These are phyloP conservation scores for Martiniozyma asiatica DNA, from an alignment of 1,139 yeast species.

Conservation along the genomic window DNA sequence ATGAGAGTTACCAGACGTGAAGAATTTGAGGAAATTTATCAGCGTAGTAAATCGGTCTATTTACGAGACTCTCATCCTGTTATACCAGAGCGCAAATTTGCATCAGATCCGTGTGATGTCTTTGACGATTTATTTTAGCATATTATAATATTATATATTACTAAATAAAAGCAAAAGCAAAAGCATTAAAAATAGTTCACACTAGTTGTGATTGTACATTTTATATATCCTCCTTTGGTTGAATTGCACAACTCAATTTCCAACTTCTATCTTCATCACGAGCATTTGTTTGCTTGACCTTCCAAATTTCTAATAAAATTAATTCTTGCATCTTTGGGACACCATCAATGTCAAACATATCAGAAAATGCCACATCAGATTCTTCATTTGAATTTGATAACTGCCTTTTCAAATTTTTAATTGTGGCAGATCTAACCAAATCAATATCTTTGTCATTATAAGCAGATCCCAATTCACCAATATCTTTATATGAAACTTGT, in stretches of 20 bases:
- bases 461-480: conserved; percentile 17
- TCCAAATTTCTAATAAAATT: conserved; percentile 57
- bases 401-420: conserved; percentile 16
- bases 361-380: conserved; percentile 15
- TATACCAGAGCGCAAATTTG: conserved; percentile 7
- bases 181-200: not conserved
- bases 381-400: conserved; percentile 6
- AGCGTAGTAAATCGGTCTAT: not conserved
- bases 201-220: no score
- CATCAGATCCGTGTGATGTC: conserved; percentile 9
- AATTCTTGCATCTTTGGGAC: conserved; percentile 50
- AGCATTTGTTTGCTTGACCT: conserved; percentile 47
- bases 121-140: conserved; percentile 4
- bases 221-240: conserved; percentile 20
- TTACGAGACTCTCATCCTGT: not conserved
- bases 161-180: not conserved
- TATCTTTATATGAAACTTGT: conserved; percentile 47
- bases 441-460: conserved; percentile 17
- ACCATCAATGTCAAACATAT: conserved; percentile 23
- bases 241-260: conserved; percentile 51
- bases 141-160: not conserved
- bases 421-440: conserved; percentile 20
- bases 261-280: conserved; percentile 59
- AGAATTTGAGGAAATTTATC: not conserved
- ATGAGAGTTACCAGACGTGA: conserved; percentile 6